Percentiles rank a stretch among this genome's conserved stretches.
phyloP scores from a whole-genome alignment of 1,284 basidiomycete species.

The Cerrena zonata region DNA sequence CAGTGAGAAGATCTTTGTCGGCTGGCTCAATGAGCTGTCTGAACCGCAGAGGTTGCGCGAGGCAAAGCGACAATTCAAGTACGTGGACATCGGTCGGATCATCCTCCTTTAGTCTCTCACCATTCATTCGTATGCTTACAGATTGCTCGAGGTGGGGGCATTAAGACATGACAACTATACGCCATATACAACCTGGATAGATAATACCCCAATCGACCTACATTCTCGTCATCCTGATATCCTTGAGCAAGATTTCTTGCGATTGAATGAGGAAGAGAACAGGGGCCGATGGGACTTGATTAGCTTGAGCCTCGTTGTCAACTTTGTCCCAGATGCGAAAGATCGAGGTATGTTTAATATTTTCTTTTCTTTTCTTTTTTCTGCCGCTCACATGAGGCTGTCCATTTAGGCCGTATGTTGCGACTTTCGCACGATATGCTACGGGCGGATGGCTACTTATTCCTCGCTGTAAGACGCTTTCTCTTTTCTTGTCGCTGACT shows the following conservation, averaged over 20 bases:
- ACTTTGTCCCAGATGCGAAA: constrained; percentile 74
- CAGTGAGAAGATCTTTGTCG: constrained; percentile 71
- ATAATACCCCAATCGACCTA: constrained; percentile 71
- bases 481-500: neutral
- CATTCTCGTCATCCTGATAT: constrained; percentile 76
- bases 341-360: constrained; percentile 59
- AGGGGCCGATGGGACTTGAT: constrained; percentile 65
- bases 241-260: constrained; percentile 74
- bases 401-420: constrained; percentile 65
- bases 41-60: constrained; percentile 26
- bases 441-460: constrained; percentile 52
- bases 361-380: neutral
- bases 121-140: no score
- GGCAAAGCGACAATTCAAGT: constrained; percentile 35
- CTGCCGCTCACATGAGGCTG: no score
- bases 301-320: constrained; percentile 80
- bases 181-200: constrained; percentile 63
- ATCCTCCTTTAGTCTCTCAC: neutral
- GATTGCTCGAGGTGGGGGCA: constrained; percentile 82
- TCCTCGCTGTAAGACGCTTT: constrained; percentile 48
- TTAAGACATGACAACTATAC: constrained; percentile 77
- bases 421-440: constrained; percentile 59
- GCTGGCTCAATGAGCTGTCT: constrained; percentile 62
- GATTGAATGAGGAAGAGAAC: constrained; percentile 46
- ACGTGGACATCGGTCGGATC: neutral